A percentile compares a stretch with the other conserved stretches of the same genome.
Evolutionary conservation across 306 rosid genomes (phyloP).

Genomic region (Cicer cuneatum): DNA sequence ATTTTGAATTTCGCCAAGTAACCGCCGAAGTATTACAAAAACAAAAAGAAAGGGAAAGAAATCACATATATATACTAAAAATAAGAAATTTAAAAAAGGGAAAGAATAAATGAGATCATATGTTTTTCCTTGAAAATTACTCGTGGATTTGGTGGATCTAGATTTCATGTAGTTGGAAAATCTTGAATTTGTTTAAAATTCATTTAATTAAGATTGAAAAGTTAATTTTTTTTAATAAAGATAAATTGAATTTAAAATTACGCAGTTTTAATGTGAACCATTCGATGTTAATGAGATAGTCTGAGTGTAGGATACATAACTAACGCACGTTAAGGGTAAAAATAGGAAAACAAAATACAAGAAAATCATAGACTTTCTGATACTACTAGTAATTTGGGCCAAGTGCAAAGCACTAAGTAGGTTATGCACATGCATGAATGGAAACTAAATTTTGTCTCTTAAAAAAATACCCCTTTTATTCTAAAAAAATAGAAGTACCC

Average conservation of each 20-base stretch:
- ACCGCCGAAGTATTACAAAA: background rate
- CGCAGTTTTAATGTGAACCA: rapidly evolving
- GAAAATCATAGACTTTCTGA: slow-evolving; percentile 4
- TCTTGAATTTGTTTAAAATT: background rate
- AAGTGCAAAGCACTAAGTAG: slow-evolving; percentile 44
- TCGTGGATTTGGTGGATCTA: background rate
- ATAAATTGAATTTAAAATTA: background rate
- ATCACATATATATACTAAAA: slow-evolving; percentile 11
- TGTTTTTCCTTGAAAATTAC: background rate
- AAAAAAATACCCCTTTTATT: slow-evolving; percentile 33
- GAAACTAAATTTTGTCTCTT: slow-evolving; percentile 8
- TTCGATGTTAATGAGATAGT: background rate
- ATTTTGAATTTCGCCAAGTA: background rate
- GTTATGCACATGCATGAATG: slow-evolving; percentile 44
- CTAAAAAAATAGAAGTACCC: slow-evolving; percentile 13
- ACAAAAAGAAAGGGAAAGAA: background rate
- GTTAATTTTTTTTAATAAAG: background rate
- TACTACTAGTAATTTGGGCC: background rate
- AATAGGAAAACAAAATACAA: slow-evolving; percentile 3
- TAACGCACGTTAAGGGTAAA: background rate
- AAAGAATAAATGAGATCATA: background rate
- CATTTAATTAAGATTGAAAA: background rate
- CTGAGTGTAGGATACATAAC: background rate
- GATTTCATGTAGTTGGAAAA: background rate
- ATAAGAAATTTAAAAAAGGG: background rate